phyloP scores from a whole-genome alignment of 495 filamentous ascomycete genomes.

The Neurospora sp. region DNA sequence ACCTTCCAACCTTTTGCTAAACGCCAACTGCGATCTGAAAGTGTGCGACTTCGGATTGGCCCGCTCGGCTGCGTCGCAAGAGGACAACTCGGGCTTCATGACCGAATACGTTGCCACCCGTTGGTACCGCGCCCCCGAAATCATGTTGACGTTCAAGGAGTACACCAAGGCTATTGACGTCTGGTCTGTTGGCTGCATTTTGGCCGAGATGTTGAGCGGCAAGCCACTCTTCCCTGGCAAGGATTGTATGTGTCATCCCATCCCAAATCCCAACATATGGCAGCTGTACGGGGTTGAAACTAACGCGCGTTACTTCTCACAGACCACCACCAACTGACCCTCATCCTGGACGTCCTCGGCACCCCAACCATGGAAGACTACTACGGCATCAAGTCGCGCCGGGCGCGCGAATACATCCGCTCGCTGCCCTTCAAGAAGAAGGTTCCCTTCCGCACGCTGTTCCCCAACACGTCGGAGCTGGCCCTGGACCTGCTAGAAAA shows the following conservation, averaged over 20 bases:
- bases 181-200: slow-evolving; percentile 97
- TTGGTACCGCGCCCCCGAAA: slow-evolving; percentile 98
- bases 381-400: slow-evolving; percentile 98
- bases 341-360: slow-evolving; percentile 95
- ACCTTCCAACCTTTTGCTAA: slow-evolving; percentile 91
- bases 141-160: slow-evolving; percentile 99
- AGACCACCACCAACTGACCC: slow-evolving; percentile 98
- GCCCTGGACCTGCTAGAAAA: slow-evolving; percentile 93
- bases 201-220: slow-evolving; percentile 99
- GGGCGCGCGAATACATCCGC: slow-evolving; percentile 96
- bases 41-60: slow-evolving; percentile 98
- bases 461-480: slow-evolving; percentile 91
- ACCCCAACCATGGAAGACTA: slow-evolving; percentile 99
- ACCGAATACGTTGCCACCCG: slow-evolving; percentile 99
- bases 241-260: slow-evolving; percentile 64
- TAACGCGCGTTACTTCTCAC: neutral
- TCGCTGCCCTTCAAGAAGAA: slow-evolving; percentile 99
- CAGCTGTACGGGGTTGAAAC: neutral
- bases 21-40: slow-evolving; percentile 98
- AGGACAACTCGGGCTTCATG: slow-evolving; percentile 99
- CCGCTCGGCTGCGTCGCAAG: slow-evolving; percentile 81
- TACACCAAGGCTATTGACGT: slow-evolving; percentile 99
- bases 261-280: neutral
- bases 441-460: slow-evolving; percentile 93
- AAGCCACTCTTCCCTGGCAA: slow-evolving; percentile 99